Evolutionary conservation across 306 rosid species (phyloP).

Genomic region (Cercis canadensis): DNA sequence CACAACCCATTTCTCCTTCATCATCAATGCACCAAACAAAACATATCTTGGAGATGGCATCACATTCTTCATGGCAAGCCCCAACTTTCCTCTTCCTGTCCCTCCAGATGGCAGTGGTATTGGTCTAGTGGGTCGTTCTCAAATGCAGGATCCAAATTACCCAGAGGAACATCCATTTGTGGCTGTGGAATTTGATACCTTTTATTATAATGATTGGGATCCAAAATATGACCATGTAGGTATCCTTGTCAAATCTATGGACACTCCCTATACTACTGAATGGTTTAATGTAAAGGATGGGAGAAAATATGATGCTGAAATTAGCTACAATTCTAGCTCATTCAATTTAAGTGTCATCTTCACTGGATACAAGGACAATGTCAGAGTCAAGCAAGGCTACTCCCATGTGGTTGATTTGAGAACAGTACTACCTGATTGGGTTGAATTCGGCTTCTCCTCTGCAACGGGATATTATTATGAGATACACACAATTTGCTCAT

Average conservation of each 20-base stretch:
- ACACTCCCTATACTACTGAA: too few species aligned
- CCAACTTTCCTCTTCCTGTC: neutral
- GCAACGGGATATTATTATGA: constrained; percentile 35
- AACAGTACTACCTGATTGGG: constrained; percentile 38
- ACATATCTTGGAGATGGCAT: constrained; percentile 16
- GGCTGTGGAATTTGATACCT: constrained; percentile 42
- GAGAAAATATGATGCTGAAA: too few species aligned
- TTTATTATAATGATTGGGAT: too few species aligned
- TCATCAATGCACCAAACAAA: neutral
- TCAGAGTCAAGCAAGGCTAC: constrained; percentile 8
- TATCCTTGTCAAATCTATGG: constrained; percentile 17
- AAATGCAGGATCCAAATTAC: neutral
- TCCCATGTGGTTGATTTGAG: constrained; percentile 15
- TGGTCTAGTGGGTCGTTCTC: too few species aligned
- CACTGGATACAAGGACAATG: constrained; percentile 28
- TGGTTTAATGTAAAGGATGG: too few species aligned
- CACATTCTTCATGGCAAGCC: constrained; percentile 35
- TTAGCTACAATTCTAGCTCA: constrained; percentile 34
- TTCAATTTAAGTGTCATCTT: constrained; percentile 30
- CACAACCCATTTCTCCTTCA: too few species aligned
- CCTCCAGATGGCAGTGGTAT: too few species aligned
- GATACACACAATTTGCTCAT: too few species aligned
- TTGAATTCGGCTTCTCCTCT: constrained; percentile 48
- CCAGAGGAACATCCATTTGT: constrained; percentile 14
- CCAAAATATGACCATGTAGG: constrained; percentile 41